Base-by-base conservation (phyloP, 139 green algal genomes). In the Coccomyxa sp. region DNA sequence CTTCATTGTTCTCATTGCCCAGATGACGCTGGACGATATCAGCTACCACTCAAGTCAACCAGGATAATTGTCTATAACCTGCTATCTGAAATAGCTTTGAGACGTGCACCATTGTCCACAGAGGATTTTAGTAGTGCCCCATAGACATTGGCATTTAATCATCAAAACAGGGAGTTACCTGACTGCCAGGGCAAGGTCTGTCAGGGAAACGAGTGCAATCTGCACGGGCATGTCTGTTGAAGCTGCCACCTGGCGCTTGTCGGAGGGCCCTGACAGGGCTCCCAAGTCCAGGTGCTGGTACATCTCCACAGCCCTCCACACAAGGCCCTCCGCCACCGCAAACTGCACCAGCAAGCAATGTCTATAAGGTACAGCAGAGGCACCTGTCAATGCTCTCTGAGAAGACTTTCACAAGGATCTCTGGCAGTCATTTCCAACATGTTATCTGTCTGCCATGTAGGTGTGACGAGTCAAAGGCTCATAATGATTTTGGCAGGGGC, bases 181-280 rank as follows among this genome's bases (percentile, higher is more conserved):
- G 80, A 96, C 75, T 39, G 84, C 75, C 33, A 90, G 75, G 0
- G 50, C 24, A 24, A 94, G 33, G 29, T 90, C 84, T 37, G 84
- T 82, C 33, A 95, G 54, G 34, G 81, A 77, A 34, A 97, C 76
- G 68, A 96, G 78, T 31, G 89, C 82, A 18, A 96, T 82, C 54
- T 83, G 76, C 58, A 95, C 68, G 0, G 85, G 83, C 55, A 86
- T 50, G 64, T 95, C 90, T 6, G 82, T 71, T 7, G 75, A 69
- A 8, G 84, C 68, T 14, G 73, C 70, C 54, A 78, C 78, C 5
- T 73, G 74, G 27, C 64, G 31, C 18, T 73, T 36, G 34, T 79
- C 79, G 10, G n/a, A 71, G 14, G 5, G 0, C 8, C 55, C 34
- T 2, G 31, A 2, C 68, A 72, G 68, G 14, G 50, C 12, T 9